Percentiles rank a stretch among this genome's conserved stretches.
phyloP scores from a whole-genome alignment of 2,329 filamentous ascomycete species.

The Paraphoma sp. region DNA sequence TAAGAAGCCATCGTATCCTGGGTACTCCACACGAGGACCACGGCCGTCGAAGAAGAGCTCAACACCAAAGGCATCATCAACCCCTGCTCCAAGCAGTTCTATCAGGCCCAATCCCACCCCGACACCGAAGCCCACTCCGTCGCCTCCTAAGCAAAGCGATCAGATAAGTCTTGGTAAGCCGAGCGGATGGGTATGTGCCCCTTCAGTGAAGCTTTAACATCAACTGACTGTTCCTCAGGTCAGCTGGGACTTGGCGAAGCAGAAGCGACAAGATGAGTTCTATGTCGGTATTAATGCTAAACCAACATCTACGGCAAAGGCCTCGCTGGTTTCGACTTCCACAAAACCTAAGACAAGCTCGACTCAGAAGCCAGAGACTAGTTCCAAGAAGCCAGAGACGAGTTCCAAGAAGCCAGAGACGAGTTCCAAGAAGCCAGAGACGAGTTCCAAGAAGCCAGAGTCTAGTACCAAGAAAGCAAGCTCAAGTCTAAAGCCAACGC shows the following conservation, averaged over 20 bases:
- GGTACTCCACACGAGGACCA: neutral
- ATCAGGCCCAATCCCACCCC: constrained; percentile 4
- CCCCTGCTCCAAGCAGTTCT: neutral
- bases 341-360: neutral
- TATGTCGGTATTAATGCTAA: neutral
- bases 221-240: neutral
- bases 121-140: constrained; percentile 6
- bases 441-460: constrained; percentile 11
- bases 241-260: constrained; percentile 8
- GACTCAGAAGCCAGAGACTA: neutral
- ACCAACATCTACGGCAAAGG: constrained; percentile 4
- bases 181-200: neutral
- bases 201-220: neutral
- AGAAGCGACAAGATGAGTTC: neutral
- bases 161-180: constrained; percentile 9
- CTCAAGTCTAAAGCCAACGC: constrained; percentile 6
- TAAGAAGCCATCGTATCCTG: neutral
- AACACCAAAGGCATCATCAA: neutral
- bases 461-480: neutral
- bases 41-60: constrained; percentile 1
- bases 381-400: constrained; percentile 8
- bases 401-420: constrained; percentile 5
- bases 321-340: constrained; percentile 3
- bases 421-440: constrained; percentile 1
- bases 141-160: constrained; percentile 11